These are phyloP conservation scores for Aspergillus brasiliensis DNA, from an alignment of 2,329 filamentous ascomycete species.

Conservation along the genomic window DNA sequence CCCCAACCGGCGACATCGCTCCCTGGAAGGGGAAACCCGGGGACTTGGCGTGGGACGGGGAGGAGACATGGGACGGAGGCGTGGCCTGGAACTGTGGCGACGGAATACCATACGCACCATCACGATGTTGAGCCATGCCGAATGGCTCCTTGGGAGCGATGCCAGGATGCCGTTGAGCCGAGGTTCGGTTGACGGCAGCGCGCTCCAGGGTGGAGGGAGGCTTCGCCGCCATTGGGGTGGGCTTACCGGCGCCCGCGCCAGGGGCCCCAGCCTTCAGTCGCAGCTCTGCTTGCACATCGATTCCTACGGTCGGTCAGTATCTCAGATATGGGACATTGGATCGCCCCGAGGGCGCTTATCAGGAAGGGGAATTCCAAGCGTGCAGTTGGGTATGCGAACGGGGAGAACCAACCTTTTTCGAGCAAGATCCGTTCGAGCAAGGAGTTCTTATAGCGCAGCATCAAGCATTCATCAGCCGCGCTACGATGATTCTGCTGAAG, in stretches of 20 bases:
- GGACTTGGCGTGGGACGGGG: constrained; percentile 64
- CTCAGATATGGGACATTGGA: not conserved
- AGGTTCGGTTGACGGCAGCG: constrained; percentile 76
- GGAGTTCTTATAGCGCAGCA: constrained; percentile 98
- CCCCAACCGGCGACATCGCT: constrained; percentile 63
- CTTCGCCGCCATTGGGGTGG: constrained; percentile 67
- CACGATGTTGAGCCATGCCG: constrained; percentile 52
- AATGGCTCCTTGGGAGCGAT: constrained; percentile 68
- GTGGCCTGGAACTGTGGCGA: constrained; percentile 79
- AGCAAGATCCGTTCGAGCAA: constrained; percentile 91
- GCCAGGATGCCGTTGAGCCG: constrained; percentile 69
- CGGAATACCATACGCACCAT: constrained; percentile 46
- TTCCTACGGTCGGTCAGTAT: constrained; percentile 58
- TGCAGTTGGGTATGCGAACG: not conserved
- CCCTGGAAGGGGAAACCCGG: constrained; percentile 63
- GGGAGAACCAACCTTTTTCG: constrained; percentile 72
- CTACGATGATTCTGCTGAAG: constrained; percentile 92
- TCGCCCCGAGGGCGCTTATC: not conserved
- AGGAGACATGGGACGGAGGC: constrained; percentile 75
- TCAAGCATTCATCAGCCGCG: constrained; percentile 93
- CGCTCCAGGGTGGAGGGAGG: constrained; percentile 77
- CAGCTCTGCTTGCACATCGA: constrained; percentile 95
- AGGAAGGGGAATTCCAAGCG: not conserved
- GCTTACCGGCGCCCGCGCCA: constrained; percentile 66
- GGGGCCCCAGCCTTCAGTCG: constrained; percentile 90